Percentiles rank a stretch among this genome's conserved stretches.
Evolutionary conservation across 306 rosid species (phyloP).

Genomic region (Oxytropis ochrocephala): DNA sequence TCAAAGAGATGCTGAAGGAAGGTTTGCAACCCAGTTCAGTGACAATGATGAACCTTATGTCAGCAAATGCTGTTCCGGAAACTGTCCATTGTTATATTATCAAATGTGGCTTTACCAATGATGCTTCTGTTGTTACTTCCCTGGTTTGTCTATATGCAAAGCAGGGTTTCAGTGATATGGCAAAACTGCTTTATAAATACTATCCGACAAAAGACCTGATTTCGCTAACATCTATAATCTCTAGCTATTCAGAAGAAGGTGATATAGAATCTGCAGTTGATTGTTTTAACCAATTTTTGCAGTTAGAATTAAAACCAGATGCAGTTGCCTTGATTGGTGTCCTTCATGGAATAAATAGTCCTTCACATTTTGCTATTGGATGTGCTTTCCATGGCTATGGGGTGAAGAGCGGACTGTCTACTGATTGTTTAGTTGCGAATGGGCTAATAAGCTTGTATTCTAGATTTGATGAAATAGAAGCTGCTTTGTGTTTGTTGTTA

Average conservation of each 20-base stretch:
- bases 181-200: slow-evolving; percentile 40
- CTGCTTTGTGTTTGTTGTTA: slow-evolving; percentile 42
- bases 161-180: slow-evolving; percentile 35
- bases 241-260: slow-evolving; percentile 55
- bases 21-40: slow-evolving; percentile 47
- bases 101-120: slow-evolving; percentile 43
- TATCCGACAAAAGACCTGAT: slow-evolving; percentile 48
- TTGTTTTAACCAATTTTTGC: slow-evolving; percentile 40
- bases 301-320: slow-evolving; percentile 47
- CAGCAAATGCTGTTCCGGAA: slow-evolving; percentile 50
- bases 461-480: slow-evolving; percentile 51
- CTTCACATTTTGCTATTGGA: slow-evolving; percentile 47
- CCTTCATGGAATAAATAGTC: slow-evolving; percentile 56
- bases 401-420: slow-evolving; percentile 43
- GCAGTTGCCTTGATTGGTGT: slow-evolving; percentile 66
- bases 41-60: slow-evolving; percentile 58
- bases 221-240: slow-evolving; percentile 57
- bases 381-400: slow-evolving; percentile 61
- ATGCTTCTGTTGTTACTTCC: slow-evolving; percentile 57
- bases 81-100: slow-evolving; percentile 42
- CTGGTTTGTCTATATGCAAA: slow-evolving; percentile 60
- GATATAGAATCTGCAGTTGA: slow-evolving; percentile 37
- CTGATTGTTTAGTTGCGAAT: slow-evolving; percentile 49
- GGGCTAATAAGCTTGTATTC: slow-evolving; percentile 79
- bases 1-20: slow-evolving; percentile 50